Conservation (phyloP, 129 eudicot genomes). For the Flaveria robusta region DNA sequence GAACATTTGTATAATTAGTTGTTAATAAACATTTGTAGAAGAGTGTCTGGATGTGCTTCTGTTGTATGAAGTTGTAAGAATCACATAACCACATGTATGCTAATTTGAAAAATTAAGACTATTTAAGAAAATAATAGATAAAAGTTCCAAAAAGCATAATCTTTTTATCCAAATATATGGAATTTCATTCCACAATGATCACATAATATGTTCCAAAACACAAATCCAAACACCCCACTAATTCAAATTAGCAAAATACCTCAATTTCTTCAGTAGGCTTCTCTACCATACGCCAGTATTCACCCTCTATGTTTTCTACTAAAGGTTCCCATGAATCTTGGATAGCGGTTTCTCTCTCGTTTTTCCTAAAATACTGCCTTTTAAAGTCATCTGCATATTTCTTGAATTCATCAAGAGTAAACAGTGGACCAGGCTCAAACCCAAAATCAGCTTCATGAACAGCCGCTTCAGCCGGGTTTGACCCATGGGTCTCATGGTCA, state of each 20-base stretch:
- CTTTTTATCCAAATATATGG: no score
- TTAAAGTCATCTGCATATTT: conserved; percentile 79
- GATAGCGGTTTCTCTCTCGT: conserved; percentile 18
- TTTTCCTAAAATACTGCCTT: conserved; percentile 60
- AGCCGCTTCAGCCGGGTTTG: conserved; percentile 37
- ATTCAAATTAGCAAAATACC: conserved; percentile 39
- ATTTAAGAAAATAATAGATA: not conserved
- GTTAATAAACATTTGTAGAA: no score
- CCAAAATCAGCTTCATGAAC: conserved; percentile 59
- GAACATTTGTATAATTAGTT: not conserved
- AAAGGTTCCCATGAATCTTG: conserved; percentile 57
- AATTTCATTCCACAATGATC: no score
- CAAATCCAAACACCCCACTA: not conserved
- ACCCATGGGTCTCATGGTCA: conserved; percentile 39
- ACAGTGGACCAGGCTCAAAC: conserved; percentile 86
- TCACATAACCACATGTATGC: not conserved
- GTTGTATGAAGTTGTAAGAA: no score
- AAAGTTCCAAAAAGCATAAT: no score
- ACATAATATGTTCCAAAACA: not conserved
- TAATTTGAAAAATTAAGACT: not conserved
- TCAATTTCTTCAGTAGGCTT: conserved; percentile 95
- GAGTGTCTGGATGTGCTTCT: no score
- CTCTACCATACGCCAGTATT: conserved; percentile 97
- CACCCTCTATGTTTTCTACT: conserved; percentile 79
- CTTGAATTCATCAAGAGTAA: conserved; percentile 81